Evolutionary conservation across 2,329 filamentous ascomycete genomes (phyloP).

Genomic region (Colletotrichum brevisporum): DNA sequence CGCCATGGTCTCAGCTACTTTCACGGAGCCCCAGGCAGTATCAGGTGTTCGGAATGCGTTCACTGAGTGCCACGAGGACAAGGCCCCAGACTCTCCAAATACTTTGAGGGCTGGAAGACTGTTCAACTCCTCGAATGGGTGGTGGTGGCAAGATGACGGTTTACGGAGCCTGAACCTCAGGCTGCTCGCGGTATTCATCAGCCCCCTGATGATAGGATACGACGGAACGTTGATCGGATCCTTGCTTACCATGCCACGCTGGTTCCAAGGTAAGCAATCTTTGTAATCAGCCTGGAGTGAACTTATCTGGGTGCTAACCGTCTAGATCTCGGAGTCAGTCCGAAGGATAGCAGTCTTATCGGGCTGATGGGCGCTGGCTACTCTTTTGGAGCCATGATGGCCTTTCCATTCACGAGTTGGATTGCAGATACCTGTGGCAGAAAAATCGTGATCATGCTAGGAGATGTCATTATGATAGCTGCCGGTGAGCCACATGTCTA

Average conservation of each 20-base stretch:
- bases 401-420: conserved; percentile 2
- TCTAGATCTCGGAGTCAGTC: conserved; percentile 8
- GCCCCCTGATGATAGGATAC: conserved; percentile 26
- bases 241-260: conserved; percentile 13
- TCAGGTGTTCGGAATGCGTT: neutral
- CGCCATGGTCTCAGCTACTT: too few species aligned
- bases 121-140: neutral
- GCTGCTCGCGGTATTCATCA: conserved; percentile 24
- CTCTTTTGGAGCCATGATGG: conserved; percentile 11
- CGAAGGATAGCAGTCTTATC: conserved; percentile 4
- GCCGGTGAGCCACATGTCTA: neutral
- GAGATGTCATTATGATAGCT: conserved; percentile 16
- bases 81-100: neutral
- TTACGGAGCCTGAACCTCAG: conserved; percentile 11
- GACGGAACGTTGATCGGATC: conserved; percentile 18
- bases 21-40: too few species aligned
- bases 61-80: neutral
- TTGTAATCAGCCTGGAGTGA: neutral
- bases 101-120: neutral
- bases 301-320: neutral
- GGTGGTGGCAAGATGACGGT: conserved; percentile 17
- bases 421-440: conserved; percentile 10
- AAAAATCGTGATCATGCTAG: conserved; percentile 9
- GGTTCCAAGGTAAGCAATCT: neutral
- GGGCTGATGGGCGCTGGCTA: conserved; percentile 16